Evolutionary conservation across 352 stramenopile species (phyloP).

Genomic region (Phytophthora sansomeana): DNA sequence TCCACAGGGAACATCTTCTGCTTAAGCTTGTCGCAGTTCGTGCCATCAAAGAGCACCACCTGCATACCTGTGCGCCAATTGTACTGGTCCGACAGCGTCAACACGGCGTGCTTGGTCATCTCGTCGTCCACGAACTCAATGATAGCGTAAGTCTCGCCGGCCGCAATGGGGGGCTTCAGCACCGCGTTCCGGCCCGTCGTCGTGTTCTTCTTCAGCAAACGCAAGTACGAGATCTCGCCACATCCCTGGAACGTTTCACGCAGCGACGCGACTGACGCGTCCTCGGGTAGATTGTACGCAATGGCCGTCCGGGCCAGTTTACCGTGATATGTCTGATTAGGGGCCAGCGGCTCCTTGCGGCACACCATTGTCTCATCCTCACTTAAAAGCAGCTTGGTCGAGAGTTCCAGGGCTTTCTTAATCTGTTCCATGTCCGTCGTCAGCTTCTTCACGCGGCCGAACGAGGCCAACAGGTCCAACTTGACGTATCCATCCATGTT

Average conservation of each 20-base stretch:
- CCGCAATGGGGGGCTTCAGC: slow-evolving; percentile 87
- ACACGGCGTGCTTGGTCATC: slow-evolving; percentile 90
- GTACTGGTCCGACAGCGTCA: slow-evolving; percentile 89
- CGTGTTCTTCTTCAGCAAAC: slow-evolving; percentile 91
- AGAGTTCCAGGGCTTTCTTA: slow-evolving; percentile 84
- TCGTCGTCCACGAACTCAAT: slow-evolving; percentile 91
- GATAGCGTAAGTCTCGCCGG: slow-evolving; percentile 89
- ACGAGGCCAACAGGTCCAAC: slow-evolving; percentile 83
- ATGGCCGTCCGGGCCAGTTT: slow-evolving; percentile 88
- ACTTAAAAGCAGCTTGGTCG: slow-evolving; percentile 84
- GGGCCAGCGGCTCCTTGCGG: slow-evolving; percentile 80
- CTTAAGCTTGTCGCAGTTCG: slow-evolving; percentile 90
- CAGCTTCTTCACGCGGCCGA: slow-evolving; percentile 89
- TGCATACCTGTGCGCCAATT: slow-evolving; percentile 90
- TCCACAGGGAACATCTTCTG: slow-evolving; percentile 92
- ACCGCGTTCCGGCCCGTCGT: slow-evolving; percentile 88
- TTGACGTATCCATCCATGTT: slow-evolving; percentile 91
- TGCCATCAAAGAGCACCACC: slow-evolving; percentile 90
- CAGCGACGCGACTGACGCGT: slow-evolving; percentile 85
- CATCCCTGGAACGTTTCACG: slow-evolving; percentile 88
- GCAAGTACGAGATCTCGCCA: slow-evolving; percentile 87
- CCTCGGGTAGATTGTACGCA: slow-evolving; percentile 88
- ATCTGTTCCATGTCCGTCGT: slow-evolving; percentile 86
- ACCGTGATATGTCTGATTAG: slow-evolving; percentile 88
- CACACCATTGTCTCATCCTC: slow-evolving; percentile 88